Conservation (phyloP, 1,139 yeast genomes). For the Yamadazyma mexicana region DNA sequence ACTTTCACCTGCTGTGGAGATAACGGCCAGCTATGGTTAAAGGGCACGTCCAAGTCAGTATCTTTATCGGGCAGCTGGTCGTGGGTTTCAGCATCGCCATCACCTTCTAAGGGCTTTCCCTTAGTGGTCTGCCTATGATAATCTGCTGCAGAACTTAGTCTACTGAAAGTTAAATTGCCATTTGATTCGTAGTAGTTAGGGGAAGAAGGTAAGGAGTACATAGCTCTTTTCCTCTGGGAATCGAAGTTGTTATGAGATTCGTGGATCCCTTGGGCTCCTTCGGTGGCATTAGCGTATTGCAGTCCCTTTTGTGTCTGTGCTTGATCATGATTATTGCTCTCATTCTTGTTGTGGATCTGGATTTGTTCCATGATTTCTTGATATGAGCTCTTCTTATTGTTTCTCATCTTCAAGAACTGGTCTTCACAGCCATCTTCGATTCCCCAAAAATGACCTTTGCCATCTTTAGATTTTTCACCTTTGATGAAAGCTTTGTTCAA, state of each 20-base stretch:
- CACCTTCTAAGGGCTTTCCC: constrained; percentile 7
- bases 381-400: constrained; percentile 45
- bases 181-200: constrained; percentile 24
- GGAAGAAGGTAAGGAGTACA: constrained; percentile 34
- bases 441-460: constrained; percentile 97
- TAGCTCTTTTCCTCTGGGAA: constrained; percentile 17
- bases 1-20: constrained; percentile 10
- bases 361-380: constrained; percentile 50
- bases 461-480: constrained; percentile 90
- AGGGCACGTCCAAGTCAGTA: constrained; percentile 34
- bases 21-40: constrained; percentile 13
- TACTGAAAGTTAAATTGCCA: constrained; percentile 5
- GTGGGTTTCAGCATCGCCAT: constrained; percentile 10
- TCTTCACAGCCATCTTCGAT: constrained; percentile 81
- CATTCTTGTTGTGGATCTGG: constrained; percentile 7
- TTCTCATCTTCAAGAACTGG: constrained; percentile 70
- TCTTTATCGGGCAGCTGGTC: constrained; percentile 7
- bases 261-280: neutral
- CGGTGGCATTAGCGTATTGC: too few species aligned
- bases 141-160: constrained; percentile 9
- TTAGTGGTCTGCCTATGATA: constrained; percentile 5
- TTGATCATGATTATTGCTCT: too few species aligned
- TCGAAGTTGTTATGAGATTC: constrained; percentile 6
- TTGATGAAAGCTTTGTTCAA: constrained; percentile 86
- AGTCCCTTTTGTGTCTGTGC: too few species aligned